Conservation (phyloP, 306 rosid species). For the Inga laurina region DNA sequence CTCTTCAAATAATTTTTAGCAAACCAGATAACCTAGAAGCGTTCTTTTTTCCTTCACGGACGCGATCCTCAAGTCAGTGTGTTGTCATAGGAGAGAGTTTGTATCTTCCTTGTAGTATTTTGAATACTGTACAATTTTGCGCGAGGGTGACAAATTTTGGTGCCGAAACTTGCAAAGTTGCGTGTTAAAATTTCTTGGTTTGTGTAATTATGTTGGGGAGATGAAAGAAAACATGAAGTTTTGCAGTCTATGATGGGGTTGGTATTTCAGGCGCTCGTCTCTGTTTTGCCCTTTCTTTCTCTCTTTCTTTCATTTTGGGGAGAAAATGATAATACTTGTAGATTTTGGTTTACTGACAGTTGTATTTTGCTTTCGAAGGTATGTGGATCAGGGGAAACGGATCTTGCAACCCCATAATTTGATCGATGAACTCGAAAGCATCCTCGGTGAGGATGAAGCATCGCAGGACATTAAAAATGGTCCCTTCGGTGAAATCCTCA, state of each 20-base stretch:
- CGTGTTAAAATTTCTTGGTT: background rate
- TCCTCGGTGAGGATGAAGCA: conserved; percentile 48
- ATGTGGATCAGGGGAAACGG: conserved; percentile 86
- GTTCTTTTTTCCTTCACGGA: background rate
- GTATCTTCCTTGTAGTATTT: background rate
- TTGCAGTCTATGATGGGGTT: background rate
- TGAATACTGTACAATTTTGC: background rate
- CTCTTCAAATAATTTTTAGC: background rate
- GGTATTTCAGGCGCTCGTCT: background rate
- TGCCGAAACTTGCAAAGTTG: background rate
- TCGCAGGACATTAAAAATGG: conserved; percentile 40
- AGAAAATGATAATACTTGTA: background rate
- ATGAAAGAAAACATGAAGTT: background rate
- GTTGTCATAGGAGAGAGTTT: conserved; percentile 1
- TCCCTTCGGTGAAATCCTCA: conserved; percentile 50
- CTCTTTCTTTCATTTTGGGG: background rate
- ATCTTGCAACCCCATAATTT: conserved; percentile 87
- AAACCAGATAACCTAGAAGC: background rate
- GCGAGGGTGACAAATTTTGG: background rate
- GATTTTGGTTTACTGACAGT: background rate
- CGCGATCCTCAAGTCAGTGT: background rate
- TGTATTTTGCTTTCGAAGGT: conserved; percentile 47
- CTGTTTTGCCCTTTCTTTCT: background rate
- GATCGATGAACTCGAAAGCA: conserved; percentile 73
- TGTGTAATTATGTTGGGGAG: background rate